A percentile compares a stretch with the other conserved stretches of the same genome.
Conservation (phyloP, 1,139 yeast species). For the Pichia sp. region DNA sequence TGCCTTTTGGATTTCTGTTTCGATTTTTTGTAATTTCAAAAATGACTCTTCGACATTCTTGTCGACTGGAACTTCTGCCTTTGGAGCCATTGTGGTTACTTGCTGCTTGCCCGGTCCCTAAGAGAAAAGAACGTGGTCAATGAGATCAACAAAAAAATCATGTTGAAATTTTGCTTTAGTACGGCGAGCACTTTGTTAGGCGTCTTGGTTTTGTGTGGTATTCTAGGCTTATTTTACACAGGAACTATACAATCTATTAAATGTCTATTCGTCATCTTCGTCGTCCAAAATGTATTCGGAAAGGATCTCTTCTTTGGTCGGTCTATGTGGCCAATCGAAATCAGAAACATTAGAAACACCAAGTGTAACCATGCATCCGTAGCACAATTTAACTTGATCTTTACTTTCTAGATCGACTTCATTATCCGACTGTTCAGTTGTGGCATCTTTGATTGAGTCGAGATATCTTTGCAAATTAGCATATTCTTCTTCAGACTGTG, state of each 20-base stretch:
- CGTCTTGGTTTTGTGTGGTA: too few relatives aligned
- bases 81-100: too few relatives aligned
- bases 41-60: slow-evolving; percentile 32
- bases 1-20: slow-evolving; percentile 51
- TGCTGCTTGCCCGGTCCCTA: too few relatives aligned
- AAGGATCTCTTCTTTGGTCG: slow-evolving; percentile 38
- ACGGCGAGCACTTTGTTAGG: too few relatives aligned
- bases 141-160: too few relatives aligned
- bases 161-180: too few relatives aligned
- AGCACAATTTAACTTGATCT: slow-evolving; percentile 45
- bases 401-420: background rate
- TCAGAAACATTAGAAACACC: slow-evolving; percentile 31
- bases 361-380: slow-evolving; percentile 64
- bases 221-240: too few relatives aligned
- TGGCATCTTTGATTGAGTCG: slow-evolving; percentile 16
- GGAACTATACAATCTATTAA: too few relatives aligned
- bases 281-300: slow-evolving; percentile 48
- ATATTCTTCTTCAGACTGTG: slow-evolving; percentile 48
- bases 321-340: slow-evolving; percentile 53
- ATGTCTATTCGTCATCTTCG: slow-evolving; percentile 39
- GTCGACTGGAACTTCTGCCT: too few relatives aligned
- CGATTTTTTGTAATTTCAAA: slow-evolving; percentile 50
- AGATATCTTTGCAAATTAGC: slow-evolving; percentile 32
- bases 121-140: too few relatives aligned
- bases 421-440: slow-evolving; percentile 24